These are phyloP conservation scores for Geosmithia morbida DNA, from an alignment of 2,329 filamentous ascomycete species.

Conservation along the genomic window DNA sequence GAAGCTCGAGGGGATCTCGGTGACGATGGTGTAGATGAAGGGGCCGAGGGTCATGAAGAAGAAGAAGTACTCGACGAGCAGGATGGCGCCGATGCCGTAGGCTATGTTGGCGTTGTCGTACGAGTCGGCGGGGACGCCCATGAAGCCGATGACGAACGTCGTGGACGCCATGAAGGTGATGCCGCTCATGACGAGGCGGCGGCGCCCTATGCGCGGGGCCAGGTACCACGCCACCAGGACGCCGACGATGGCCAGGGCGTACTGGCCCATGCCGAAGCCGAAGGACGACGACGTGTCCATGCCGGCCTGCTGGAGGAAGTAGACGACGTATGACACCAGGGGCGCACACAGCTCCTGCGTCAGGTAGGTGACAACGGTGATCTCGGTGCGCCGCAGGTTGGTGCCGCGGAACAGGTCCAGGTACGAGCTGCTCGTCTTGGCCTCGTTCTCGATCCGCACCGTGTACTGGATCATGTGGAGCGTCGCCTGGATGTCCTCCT, in stretches of 20 bases:
- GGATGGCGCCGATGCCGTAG: slow-evolving; percentile 22
- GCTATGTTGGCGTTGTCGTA: slow-evolving; percentile 14
- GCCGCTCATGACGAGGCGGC: slow-evolving; percentile 22
- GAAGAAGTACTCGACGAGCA: slow-evolving; percentile 26
- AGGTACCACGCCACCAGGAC: slow-evolving; percentile 22
- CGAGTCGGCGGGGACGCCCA: slow-evolving; percentile 8
- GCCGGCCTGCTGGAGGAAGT: slow-evolving; percentile 13
- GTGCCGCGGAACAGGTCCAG: slow-evolving; percentile 22
- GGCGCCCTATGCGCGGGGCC: slow-evolving; percentile 20
- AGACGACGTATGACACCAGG: slow-evolving; percentile 7
- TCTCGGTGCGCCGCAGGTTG: slow-evolving; percentile 19
- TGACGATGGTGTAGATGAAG: slow-evolving; percentile 76
- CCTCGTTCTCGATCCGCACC: slow-evolving; percentile 4
- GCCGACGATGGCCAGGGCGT: slow-evolving; percentile 21
- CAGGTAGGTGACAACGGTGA: slow-evolving; percentile 17
- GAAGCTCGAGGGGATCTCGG: slow-evolving; percentile 29
- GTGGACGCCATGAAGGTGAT: slow-evolving; percentile 17
- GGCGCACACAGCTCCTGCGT: slow-evolving; percentile 16
- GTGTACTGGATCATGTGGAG: slow-evolving; percentile 8
- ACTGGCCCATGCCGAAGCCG: slow-evolving; percentile 20
- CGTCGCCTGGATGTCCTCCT: slow-evolving; percentile 5
- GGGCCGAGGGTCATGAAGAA: slow-evolving; percentile 22
- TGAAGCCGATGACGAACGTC: slow-evolving; percentile 21
- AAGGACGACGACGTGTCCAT: slow-evolving; percentile 13
- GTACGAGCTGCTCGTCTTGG: slow-evolving; percentile 10